Base-by-base conservation (phyloP, 345 rosid species). In the Garcia nutans region DNA sequence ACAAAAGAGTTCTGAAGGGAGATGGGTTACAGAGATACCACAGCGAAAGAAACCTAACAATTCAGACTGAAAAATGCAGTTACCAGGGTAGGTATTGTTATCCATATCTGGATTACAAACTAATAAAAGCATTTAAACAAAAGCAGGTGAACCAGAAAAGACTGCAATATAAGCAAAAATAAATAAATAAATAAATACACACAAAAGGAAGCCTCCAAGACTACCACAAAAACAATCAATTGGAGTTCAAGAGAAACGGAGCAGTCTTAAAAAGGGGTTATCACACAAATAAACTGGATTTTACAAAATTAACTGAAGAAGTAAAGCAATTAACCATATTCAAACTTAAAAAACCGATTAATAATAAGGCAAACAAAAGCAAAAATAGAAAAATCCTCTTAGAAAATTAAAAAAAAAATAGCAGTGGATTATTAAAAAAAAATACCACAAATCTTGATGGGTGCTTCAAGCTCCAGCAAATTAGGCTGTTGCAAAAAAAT, bases 381-480 rank as follows among this genome's bases (percentile, higher is more conserved):
- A 60, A 41, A 65, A 31, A 54, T 1, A 56, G 10, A 55, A 31
- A 23, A 41, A 49, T 50, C 16, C 9, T 41, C 1, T 9, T 22
- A 70, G n/a, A 28, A 45, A 61, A 6, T 57, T 6, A 19, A 58
- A 58, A 66, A 58, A 66, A 44, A 45, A 54, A 17, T 23, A 31
- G 44, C 20, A 13, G 49, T 41, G 22, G 33, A 56, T 73, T 5
- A 49, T 58, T 11, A 65, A 56, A 73, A 8, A 49, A 63, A 11
- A 65, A 41, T 88, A 89, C 93, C 96, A 59, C 96, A 91, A 80
- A 91, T 91, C 88, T 91, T 91, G 84, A 91, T 86, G 74, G 96
- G 88, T 8, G 96, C 96, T 81, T 91, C 96, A 60, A 91, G 90
- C 81, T 89, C 96, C 73, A 91, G 74, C 75, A 91, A 79, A 71